Evolutionary conservation across 345 rosid genomes (phyloP), one percentile per base, ranked within the genome.

Genomic region (Dipteronia dyeriana): DNA sequence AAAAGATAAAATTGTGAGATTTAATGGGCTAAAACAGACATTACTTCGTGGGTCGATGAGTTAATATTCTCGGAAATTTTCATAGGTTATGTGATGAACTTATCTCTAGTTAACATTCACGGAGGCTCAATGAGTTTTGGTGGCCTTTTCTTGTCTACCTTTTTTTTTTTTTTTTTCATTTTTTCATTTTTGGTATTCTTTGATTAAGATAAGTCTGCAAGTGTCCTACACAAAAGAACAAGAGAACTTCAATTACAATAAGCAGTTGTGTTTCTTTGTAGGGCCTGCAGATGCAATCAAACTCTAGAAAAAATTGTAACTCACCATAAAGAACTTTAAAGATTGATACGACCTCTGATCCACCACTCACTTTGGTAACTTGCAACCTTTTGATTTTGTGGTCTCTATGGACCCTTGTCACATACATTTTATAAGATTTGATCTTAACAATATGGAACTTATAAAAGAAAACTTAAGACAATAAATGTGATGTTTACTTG

Each of bases 331-430:
- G 65, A 65, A 47, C 43, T 39, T 68, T 85, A 76, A 80, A 71
- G 81, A 79, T 72, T 80, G 89, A 86, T 20, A 82, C 70, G 89
- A 90, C 88, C 57, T 77, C 31, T 68, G 79, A 87, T 85, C 87
- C 81, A 74, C 71, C 80, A 22, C 63, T 69, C 61, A 73, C 31
- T 69, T 47, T 22, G 9, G 22, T 22, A 4, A 66, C 10, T 12
- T 49, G 19, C 54, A 13, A 34, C 63, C 26, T 59, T 59, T 59
- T 59, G 25, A 59, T 59, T 59, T 20, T 59, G 63, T 59, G 63
- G 63, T 59, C 63, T 59, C 63, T 7, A 45, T 53, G 57, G 57
- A 53, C 57, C 57, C 57, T 5, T 14, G n/a, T 53, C n/a, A 49
- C 57, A 53, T 5, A 53, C 17, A 53, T 4, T 53, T 53, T 53